These are phyloP conservation scores for Gossypium mustelinum DNA, from an alignment of 345 rosid species.

Conservation along the genomic window DNA sequence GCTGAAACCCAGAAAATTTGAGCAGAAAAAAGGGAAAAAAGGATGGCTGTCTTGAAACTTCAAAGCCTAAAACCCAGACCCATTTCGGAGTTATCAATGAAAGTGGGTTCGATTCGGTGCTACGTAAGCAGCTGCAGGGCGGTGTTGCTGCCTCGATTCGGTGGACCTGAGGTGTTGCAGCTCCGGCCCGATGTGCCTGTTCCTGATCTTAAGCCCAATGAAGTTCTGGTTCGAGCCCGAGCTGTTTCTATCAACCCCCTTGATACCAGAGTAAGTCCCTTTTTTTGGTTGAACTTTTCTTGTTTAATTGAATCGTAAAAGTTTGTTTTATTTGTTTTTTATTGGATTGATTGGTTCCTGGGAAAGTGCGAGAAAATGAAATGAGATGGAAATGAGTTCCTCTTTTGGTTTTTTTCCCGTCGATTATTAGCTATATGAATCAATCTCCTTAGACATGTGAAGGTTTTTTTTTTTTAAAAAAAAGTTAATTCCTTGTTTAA, in stretches of 20 bases:
- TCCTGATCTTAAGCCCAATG: conserved; percentile 68
- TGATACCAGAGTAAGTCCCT: conserved; percentile 69
- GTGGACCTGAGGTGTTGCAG: conserved; percentile 85
- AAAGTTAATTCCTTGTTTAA: not conserved
- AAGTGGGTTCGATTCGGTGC: conserved; percentile 32
- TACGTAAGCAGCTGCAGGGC: conserved; percentile 73
- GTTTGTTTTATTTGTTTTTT: not conserved
- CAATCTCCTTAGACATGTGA: conserved; percentile 1
- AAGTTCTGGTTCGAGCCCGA: conserved; percentile 76
- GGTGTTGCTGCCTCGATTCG: conserved; percentile 79
- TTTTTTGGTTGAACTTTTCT: not conserved
- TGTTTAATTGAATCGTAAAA: conserved; percentile 3
- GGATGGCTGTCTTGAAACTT: conserved; percentile 29
- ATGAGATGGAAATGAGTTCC: not conserved
- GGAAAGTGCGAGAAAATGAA: not conserved
- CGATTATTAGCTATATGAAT: not conserved
- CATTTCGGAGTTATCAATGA: conserved; percentile 7
- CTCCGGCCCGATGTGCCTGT: conserved; percentile 65
- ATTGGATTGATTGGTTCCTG: conserved; percentile 1
- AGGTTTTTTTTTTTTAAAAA: not conserved
- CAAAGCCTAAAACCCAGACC: conserved; percentile 6
- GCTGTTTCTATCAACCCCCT: conserved; percentile 95
- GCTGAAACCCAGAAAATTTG: not conserved
- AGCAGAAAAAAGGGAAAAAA: not conserved
- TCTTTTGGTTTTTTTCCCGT: not conserved